Base-by-base conservation (phyloP, 148 eudicot genomes). In the Dysphania ambrosioides region DNA sequence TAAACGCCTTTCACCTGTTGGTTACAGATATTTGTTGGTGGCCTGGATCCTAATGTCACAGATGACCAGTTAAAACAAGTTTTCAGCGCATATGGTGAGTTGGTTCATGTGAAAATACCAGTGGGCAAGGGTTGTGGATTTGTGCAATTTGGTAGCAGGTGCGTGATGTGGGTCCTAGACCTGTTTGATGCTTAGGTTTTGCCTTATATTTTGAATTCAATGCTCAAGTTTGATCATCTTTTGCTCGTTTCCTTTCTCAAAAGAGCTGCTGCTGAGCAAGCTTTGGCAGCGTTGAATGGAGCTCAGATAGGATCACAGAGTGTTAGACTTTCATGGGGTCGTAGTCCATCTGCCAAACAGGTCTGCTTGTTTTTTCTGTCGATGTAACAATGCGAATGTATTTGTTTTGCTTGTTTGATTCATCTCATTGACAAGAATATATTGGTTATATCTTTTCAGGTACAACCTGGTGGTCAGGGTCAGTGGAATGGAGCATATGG, bases 271-370 rank as follows among this genome's bases (percentile, higher is more conserved):
- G 99, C 99, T 57, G 99, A 96, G 82, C 94, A 88, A 83, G 97
- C 99, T 56, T 78, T 90, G 65, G 77, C 91, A 15, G 69, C 77
- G 51, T 77, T 96, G 77, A 92, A 96, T 77, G 97, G 97, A 38
- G 85, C 90, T 60, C 89, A 82, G 76, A 75, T 96, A 70, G 99
- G 99, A 42, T 90, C 90, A 2, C 92, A 89, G 68, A 90, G 63
- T 82, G 79, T 96, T 79, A 79, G 99, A 29, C 93, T 96, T 65
- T 96, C 99, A 9, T 96, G 99, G 99, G 99, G 99, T 11, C 97
- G 91, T 68, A 88, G 97, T 82, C 92, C 97, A 29, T 80, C 97
- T 30, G 86, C 87, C 83, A 92, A 90, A 80, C 99, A 92, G 99
- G 98, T 92, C 36, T 41, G 66, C 9, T 62, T 51, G 32, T 24